Base-by-base conservation (phyloP, 805 yeast genomes). In the Kuraishia cidri region DNA sequence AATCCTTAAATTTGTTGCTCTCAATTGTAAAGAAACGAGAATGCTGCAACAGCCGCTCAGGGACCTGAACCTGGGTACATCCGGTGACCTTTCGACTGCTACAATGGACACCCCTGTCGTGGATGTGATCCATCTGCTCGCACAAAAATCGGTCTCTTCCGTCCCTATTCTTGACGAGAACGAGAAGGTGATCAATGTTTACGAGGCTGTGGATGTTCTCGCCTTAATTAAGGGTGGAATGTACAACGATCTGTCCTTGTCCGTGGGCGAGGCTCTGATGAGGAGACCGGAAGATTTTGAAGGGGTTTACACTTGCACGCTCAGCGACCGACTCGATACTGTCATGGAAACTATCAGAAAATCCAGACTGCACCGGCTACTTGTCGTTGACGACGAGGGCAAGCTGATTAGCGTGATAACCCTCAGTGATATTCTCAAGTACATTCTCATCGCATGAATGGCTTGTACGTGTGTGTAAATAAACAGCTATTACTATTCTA, bases 221-320 rank as follows among this genome's bases (percentile, higher is more conserved):
- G 84, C 95, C 0, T 64, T 92, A 44, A 86, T 92, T 37, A 90
- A 88, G 56, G 95, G 96, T 25, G 97, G 97, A 4, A 78, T 87
- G 50, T 87, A 90, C 50, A 81, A 87, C 24, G 97, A 92, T 56
- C 63, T 90, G 39, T 81, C 87, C 25, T 64, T 92, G 44, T 79
- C 90, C 37, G 96, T 92, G 4, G 99, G 98, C 3, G 97, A 92
- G 56, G 97, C 97, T 0, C 64, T 92, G 33, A 75, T 92, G 76
- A 76, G 95, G 57, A 68, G 95, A 50, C 79, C 95, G 4, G 96
- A 88, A 45, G 97, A 92, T 52, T 92, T 90, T 47, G 97, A 92
- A 57, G 98, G 99, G 37, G 97, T 92, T 10, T 85, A 87, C 58
- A 92, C 97, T 0, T 92, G 98, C 58, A 85, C 97, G 0, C 67